A percentile compares a stretch with the other conserved stretches of the same genome.
These are phyloP conservation scores for Decorospora gaudefroyi DNA, from an alignment of 2,329 filamentous ascomycete genomes.

Conservation along the genomic window DNA sequence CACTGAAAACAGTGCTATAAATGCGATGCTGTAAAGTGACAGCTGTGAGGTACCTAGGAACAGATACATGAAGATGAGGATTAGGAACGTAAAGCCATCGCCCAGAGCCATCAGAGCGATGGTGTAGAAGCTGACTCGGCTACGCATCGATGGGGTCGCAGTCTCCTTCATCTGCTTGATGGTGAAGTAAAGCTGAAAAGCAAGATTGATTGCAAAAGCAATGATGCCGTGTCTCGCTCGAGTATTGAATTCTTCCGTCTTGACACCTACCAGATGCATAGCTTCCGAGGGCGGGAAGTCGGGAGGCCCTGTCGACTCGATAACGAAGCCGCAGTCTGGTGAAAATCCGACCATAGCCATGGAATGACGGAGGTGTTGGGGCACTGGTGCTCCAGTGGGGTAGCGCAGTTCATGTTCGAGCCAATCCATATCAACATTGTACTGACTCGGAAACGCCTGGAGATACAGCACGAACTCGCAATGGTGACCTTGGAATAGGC, in stretches of 20 bases:
- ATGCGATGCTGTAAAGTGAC: slow-evolving; percentile 60
- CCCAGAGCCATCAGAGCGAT: slow-evolving; percentile 65
- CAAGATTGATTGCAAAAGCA: slow-evolving; percentile 56
- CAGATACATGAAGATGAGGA: slow-evolving; percentile 57
- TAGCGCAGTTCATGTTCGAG: slow-evolving; percentile 64
- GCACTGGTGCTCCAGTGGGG: slow-evolving; percentile 61
- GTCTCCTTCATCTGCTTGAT: slow-evolving; percentile 67
- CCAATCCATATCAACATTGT: slow-evolving; percentile 50
- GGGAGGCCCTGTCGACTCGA: slow-evolving; percentile 64
- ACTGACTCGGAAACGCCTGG: slow-evolving; percentile 60
- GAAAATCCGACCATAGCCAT: slow-evolving; percentile 67
- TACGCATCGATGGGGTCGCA: slow-evolving; percentile 66
- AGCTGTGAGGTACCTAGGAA: slow-evolving; percentile 61
- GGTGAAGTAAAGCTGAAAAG: slow-evolving; percentile 60
- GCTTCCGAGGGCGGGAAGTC: slow-evolving; percentile 57
- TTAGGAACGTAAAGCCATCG: slow-evolving; percentile 62
- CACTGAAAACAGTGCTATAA: slow-evolving; percentile 64
- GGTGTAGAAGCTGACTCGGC: slow-evolving; percentile 67
- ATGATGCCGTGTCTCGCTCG: slow-evolving; percentile 59
- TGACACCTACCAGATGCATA: slow-evolving; percentile 60
- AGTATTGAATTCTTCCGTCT: slow-evolving; percentile 60
- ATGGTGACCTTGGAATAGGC: slow-evolving; percentile 69
- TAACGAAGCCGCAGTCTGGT: slow-evolving; percentile 68
- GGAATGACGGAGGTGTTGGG: slow-evolving; percentile 56
- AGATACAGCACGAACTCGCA: slow-evolving; percentile 90